These are phyloP conservation scores for Nemania serpens DNA, from an alignment of 2,329 filamentous ascomycete genomes.

Conservation along the genomic window DNA sequence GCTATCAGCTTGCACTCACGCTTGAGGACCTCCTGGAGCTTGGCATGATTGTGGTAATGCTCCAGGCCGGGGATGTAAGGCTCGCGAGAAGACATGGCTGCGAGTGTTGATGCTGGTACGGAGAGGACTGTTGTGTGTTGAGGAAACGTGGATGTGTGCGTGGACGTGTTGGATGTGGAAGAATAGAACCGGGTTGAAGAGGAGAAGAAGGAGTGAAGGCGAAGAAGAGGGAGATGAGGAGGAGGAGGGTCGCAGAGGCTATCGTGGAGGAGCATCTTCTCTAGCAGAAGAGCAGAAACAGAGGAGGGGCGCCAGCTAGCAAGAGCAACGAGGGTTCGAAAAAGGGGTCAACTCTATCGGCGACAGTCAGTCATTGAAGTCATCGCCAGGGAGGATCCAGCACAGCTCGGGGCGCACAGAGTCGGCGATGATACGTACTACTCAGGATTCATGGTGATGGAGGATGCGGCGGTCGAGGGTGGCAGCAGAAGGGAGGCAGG, in stretches of 20 bases:
- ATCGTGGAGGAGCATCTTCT: conserved; percentile 9
- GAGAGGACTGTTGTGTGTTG: conserved; percentile 17
- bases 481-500: conserved; percentile 25
- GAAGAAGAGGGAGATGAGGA: conserved; percentile 4
- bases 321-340: conserved; percentile 15
- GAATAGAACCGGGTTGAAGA: conserved; percentile 6
- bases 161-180: neutral
- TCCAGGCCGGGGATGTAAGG: conserved; percentile 28
- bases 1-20: conserved; percentile 18
- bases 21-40: conserved; percentile 30
- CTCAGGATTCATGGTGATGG: conserved; percentile 84
- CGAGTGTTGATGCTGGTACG: conserved; percentile 4
- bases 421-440: conserved; percentile 65
- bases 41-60: conserved; percentile 31
- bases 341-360: conserved; percentile 33
- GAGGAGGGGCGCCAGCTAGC: neutral
- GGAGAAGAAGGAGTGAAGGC: conserved; percentile 6
- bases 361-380: conserved; percentile 22
- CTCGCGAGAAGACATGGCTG: conserved; percentile 20
- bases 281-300: neutral
- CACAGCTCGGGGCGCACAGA: conserved; percentile 16
- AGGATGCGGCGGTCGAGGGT: conserved; percentile 34
- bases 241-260: neutral
- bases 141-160: neutral
- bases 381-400: conserved; percentile 14